Evolutionary conservation across 139 green algal genomes (phyloP).

Genomic region (Tetradesmus lagerheimii): DNA sequence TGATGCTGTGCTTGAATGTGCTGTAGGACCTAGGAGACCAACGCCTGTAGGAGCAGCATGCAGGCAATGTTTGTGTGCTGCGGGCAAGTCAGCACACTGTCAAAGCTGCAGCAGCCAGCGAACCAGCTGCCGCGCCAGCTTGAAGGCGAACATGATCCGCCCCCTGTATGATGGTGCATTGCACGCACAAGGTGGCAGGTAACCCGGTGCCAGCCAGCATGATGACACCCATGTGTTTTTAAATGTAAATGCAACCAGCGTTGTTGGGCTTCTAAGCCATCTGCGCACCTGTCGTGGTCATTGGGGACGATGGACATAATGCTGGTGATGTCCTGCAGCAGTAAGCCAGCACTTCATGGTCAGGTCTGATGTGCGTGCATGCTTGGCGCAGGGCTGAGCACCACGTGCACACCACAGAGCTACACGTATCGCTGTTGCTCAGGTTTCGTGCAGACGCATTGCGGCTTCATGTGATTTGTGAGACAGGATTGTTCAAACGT

Average conservation of each 20-base stretch:
- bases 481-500: too few species aligned
- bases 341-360: background rate
- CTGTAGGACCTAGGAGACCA: background rate
- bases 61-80: background rate
- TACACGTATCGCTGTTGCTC: background rate
- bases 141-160: too few species aligned
- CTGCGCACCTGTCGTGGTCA: conserved; percentile 30
- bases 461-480: too few species aligned
- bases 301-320: conserved; percentile 41
- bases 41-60: background rate
- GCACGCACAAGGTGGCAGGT: too few species aligned
- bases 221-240: background rate
- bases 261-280: background rate
- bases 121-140: too few species aligned
- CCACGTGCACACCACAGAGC: background rate
- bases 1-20: background rate
- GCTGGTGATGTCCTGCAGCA: conserved; percentile 10
- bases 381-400: background rate
- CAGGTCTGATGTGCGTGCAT: background rate
- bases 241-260: background rate
- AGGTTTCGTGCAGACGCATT: background rate
- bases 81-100: too few species aligned
- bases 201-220: background rate
- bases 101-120: too few species aligned
- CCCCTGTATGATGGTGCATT: too few species aligned